A percentile compares a stretch with the other conserved stretches of the same genome.
Evolutionary conservation across 2,329 filamentous ascomycete genomes (phyloP).

Genomic region (Epicoccum nigrum): DNA sequence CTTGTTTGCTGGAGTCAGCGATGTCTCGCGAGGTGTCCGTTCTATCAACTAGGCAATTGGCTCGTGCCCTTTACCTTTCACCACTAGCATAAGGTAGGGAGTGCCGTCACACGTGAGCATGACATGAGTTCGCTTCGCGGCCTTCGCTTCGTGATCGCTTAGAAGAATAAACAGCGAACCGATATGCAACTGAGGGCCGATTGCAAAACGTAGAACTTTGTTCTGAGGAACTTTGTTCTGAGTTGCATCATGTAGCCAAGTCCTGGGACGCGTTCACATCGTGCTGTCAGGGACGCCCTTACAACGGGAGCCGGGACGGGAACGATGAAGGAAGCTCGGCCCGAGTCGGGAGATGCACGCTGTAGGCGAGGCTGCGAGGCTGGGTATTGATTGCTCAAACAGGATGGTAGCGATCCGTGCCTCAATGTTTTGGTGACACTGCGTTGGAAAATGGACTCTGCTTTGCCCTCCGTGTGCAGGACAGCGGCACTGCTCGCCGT

Average conservation of each 20-base stretch:
- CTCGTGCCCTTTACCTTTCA: not conserved
- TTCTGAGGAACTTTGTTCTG: not conserved
- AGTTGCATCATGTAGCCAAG: not conserved
- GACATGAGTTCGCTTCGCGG: no score
- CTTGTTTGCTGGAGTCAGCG: not conserved
- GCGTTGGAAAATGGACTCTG: slow-evolving; percentile 1
- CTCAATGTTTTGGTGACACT: slow-evolving; percentile 15
- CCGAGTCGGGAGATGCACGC: slow-evolving; percentile 18
- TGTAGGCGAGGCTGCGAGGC: slow-evolving; percentile 13
- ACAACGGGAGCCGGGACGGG: slow-evolving; percentile 14
- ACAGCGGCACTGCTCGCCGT: slow-evolving; percentile 1
- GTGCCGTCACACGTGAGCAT: no score
- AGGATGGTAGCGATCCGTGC: slow-evolving; percentile 8
- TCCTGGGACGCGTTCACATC: slow-evolving; percentile 5
- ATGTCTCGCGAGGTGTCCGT: not conserved
- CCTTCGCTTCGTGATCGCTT: no score
- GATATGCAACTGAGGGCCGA: not conserved
- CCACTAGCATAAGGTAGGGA: no score
- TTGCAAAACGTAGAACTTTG: not conserved
- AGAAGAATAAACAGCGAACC: not conserved
- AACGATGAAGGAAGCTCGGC: slow-evolving; percentile 16
- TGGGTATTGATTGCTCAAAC: slow-evolving; percentile 15
- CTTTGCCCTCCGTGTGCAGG: slow-evolving; percentile 2
- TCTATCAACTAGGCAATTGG: not conserved
- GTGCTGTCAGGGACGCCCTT: slow-evolving; percentile 10